phyloP scores from a whole-genome alignment of 2,329 filamentous ascomycete genomes.

The Neonectria coccinea region DNA sequence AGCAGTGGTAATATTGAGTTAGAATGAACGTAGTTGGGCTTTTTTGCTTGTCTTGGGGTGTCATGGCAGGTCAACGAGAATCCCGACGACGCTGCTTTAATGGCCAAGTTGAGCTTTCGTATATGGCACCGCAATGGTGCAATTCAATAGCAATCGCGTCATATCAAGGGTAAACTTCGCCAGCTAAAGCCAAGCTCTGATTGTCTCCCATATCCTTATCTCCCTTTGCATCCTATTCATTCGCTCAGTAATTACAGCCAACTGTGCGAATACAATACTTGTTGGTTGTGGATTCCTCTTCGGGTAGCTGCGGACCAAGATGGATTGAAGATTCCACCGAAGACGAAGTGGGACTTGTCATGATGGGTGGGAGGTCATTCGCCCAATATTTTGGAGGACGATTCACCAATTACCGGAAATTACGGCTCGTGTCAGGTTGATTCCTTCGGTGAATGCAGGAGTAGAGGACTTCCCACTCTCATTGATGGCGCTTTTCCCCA shows the following conservation, averaged over 20 bases:
- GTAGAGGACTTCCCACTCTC: no score
- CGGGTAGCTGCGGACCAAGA: not conserved
- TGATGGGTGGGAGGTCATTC: slow-evolving; percentile 7
- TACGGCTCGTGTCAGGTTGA: not conserved
- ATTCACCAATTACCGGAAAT: not conserved
- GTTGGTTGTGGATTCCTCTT: not conserved
- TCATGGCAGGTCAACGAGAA: not conserved
- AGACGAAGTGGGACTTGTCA: slow-evolving; percentile 7
- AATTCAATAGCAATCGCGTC: slow-evolving; percentile 34
- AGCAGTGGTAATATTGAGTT: no score
- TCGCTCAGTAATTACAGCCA: not conserved
- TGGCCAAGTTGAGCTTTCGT: slow-evolving; percentile 8
- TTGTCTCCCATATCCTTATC: not conserved
- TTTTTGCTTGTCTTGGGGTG: not conserved
- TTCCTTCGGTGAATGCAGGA: not conserved
- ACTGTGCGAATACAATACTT: not conserved
- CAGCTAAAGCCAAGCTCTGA: slow-evolving; percentile 10
- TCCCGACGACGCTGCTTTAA: not conserved
- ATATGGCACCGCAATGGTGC: slow-evolving; percentile 20
- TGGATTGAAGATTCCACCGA: not conserved
- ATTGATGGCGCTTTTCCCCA: not conserved
- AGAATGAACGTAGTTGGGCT: not conserved
- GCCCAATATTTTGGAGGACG: no score
- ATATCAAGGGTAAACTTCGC: slow-evolving; percentile 33
- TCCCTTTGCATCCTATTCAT: not conserved